These are phyloP conservation scores for Beauveria australis DNA, from an alignment of 2,329 filamentous ascomycete genomes.

Conservation along the genomic window DNA sequence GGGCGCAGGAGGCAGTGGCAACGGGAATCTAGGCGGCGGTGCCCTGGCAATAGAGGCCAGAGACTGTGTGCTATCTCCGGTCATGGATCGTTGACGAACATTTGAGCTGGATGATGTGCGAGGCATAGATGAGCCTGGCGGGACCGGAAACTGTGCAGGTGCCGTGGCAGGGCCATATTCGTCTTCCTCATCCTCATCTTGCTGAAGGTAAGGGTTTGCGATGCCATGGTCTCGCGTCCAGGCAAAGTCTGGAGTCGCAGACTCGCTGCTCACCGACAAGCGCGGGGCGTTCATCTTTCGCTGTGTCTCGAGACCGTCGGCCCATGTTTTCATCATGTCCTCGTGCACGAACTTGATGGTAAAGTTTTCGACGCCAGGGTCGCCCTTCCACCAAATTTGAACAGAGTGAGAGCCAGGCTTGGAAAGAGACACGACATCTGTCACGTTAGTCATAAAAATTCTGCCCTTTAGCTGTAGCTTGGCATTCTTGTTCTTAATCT, in stretches of 20 bases:
- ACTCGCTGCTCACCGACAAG: slow-evolving; percentile 37
- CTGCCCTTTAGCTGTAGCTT: slow-evolving; percentile 92
- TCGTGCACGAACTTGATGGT: slow-evolving; percentile 90
- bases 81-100: slow-evolving; percentile 67
- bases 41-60: slow-evolving; percentile 48
- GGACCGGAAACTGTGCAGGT: slow-evolving; percentile 28
- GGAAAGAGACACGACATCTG: slow-evolving; percentile 77
- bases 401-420: slow-evolving; percentile 90
- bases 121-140: slow-evolving; percentile 20
- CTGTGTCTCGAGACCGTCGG: slow-evolving; percentile 67
- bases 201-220: slow-evolving; percentile 72
- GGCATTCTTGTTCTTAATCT: slow-evolving; percentile 55
- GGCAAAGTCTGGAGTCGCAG: slow-evolving; percentile 62
- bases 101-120: slow-evolving; percentile 59
- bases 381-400: slow-evolving; percentile 98
- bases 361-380: slow-evolving; percentile 92
- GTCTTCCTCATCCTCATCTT: slow-evolving; percentile 56
- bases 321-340: slow-evolving; percentile 90
- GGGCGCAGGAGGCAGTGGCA: slow-evolving; percentile 46
- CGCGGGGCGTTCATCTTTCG: slow-evolving; percentile 52
- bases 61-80: slow-evolving; percentile 58
- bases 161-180: slow-evolving; percentile 33
- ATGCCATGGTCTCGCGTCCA: slow-evolving; percentile 67
- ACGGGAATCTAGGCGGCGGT: slow-evolving; percentile 64
- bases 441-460: slow-evolving; percentile 99